These are phyloP conservation scores for Chaetomium cochliodes DNA, from an alignment of 495 filamentous ascomycete species.

Conservation along the genomic window DNA sequence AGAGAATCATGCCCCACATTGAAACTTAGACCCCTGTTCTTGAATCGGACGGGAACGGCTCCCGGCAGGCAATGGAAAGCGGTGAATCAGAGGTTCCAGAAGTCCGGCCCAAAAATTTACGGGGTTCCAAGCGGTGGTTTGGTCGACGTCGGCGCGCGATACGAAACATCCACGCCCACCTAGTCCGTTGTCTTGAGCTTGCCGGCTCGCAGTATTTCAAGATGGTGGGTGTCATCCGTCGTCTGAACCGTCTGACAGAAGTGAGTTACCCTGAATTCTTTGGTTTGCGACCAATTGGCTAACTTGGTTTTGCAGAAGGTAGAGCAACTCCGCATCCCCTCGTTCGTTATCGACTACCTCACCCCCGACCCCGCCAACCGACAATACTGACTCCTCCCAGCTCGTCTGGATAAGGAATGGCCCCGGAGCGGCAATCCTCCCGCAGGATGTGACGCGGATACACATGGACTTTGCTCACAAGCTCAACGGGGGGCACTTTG, in stretches of 20 bases:
- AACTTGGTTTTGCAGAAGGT: slow-evolving; percentile 40
- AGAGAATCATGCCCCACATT: background rate
- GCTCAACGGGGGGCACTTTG: slow-evolving; percentile 68
- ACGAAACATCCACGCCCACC: slow-evolving; percentile 18
- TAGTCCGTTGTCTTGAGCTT: slow-evolving; percentile 15
- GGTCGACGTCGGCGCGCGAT: slow-evolving; percentile 12
- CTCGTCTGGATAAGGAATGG: slow-evolving; percentile 71
- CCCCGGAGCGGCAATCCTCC: slow-evolving; percentile 76
- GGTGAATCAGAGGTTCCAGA: slow-evolving; percentile 17
- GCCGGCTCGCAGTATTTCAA: slow-evolving; percentile 36
- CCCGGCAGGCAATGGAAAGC: slow-evolving; percentile 31
- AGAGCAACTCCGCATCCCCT: slow-evolving; percentile 11
- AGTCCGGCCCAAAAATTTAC: slow-evolving; percentile 29
- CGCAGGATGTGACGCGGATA: slow-evolving; percentile 75
- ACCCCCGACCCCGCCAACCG: slow-evolving; percentile 17
- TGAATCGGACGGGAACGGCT: background rate
- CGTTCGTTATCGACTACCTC: slow-evolving; percentile 15
- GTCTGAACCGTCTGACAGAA: slow-evolving; percentile 73
- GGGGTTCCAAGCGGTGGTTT: slow-evolving; percentile 2
- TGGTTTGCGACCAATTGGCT: background rate
- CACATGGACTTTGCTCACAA: slow-evolving; percentile 75
- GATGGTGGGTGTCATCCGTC: slow-evolving; percentile 77
- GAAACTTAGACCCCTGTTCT: background rate
- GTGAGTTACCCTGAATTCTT: slow-evolving; percentile 53
- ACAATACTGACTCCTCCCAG: slow-evolving; percentile 43